Percentiles rank a stretch among this genome's conserved stretches.
These are phyloP conservation scores for Lentinula raphanica DNA, from an alignment of 768 basidiomycete species.

Conservation along the genomic window DNA sequence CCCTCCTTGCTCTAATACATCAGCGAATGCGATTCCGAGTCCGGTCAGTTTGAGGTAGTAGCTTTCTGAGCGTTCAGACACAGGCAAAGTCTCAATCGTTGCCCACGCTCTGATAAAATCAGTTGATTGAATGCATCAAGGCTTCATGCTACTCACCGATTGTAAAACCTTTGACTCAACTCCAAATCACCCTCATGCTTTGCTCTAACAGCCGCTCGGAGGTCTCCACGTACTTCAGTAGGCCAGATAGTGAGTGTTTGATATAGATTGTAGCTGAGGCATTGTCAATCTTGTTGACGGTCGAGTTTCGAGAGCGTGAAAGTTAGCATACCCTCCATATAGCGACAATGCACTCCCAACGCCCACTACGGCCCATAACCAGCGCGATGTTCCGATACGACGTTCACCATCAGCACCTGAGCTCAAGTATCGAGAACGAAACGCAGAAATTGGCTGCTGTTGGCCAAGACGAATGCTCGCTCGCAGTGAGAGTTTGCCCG, in stretches of 20 bases:
- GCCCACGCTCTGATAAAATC: conserved; percentile 40
- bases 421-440: too few relatives aligned
- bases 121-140: conserved; percentile 18
- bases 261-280: conserved; percentile 49
- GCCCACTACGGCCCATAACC: too few relatives aligned
- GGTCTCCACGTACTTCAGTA: conserved; percentile 51
- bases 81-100: conserved; percentile 40
- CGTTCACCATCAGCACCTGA: too few relatives aligned
- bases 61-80: conserved; percentile 33
- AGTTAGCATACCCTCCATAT: neutral
- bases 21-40: conserved; percentile 56
- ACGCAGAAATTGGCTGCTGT: too few relatives aligned
- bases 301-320: neutral
- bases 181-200: conserved; percentile 51
- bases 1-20: conserved; percentile 43
- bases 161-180: conserved; percentile 47
- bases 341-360: too few relatives aligned
- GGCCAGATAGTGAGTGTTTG: conserved; percentile 63
- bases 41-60: conserved; percentile 65
- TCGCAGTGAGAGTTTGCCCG: too few relatives aligned
- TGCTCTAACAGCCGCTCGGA: conserved; percentile 61
- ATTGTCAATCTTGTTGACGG: too few relatives aligned
- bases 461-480: too few relatives aligned
- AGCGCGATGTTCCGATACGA: too few relatives aligned
- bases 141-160: too few relatives aligned